A percentile compares a stretch with the other conserved stretches of the same genome.
phyloP scores from a whole-genome alignment of 495 filamentous ascomycete genomes.

The Penicillium lagena region DNA sequence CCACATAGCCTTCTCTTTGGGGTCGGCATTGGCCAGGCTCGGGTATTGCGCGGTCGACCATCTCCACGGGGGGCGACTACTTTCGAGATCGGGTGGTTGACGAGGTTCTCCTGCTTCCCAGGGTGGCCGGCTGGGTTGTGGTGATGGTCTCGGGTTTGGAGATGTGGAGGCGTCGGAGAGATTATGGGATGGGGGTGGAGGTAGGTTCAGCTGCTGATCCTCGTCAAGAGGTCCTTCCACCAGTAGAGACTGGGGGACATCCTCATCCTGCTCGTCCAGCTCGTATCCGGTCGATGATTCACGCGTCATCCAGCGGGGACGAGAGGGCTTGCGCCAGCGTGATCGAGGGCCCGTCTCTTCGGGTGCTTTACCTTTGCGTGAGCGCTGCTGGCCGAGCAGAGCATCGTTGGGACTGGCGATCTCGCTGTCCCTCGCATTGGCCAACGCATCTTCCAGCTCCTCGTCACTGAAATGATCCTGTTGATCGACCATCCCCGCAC shows the following conservation, averaged over 20 bases:
- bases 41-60: constrained; percentile 31
- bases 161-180: constrained; percentile 17
- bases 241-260: constrained; percentile 83
- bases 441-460: constrained; percentile 62
- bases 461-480: constrained; percentile 61
- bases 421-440: constrained; percentile 55
- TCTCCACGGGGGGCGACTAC: constrained; percentile 17
- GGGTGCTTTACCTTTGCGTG: constrained; percentile 10
- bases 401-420: constrained; percentile 51
- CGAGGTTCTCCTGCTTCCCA: constrained; percentile 62
- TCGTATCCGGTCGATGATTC: constrained; percentile 26
- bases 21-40: constrained; percentile 48
- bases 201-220: constrained; percentile 26
- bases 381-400: constrained; percentile 17
- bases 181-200: constrained; percentile 30
- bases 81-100: constrained; percentile 38
- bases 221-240: constrained; percentile 55
- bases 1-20: constrained; percentile 86
- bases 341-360: constrained; percentile 10
- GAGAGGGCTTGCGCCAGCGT: constrained; percentile 23
- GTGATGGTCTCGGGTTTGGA: constrained; percentile 40
- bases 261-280: constrained; percentile 78
- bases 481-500: constrained; percentile 59
- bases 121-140: constrained; percentile 47
- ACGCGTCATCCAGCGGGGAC: constrained; percentile 28